Conservation (phyloP, 306 rosid species). For the Vigna mungo region DNA sequence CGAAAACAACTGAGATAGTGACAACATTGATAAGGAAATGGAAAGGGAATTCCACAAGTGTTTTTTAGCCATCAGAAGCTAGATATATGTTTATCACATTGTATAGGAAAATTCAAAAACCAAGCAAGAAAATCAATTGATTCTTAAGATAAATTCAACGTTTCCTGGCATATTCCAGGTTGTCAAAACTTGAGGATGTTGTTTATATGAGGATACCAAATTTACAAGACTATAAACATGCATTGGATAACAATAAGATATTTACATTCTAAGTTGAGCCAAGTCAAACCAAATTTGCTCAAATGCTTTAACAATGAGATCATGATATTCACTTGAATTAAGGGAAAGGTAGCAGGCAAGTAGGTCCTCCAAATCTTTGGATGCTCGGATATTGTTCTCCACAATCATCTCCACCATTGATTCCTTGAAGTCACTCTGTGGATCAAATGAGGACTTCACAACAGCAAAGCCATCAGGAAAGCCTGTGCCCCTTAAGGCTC, state of each 20-base stretch:
- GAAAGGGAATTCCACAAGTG: neutral
- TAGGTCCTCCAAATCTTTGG: conserved; percentile 87
- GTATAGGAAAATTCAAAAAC: conserved; percentile 19
- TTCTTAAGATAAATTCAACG: conserved; percentile 18
- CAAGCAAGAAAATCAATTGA: neutral
- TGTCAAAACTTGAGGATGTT: conserved; percentile 23
- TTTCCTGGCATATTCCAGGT: conserved; percentile 15
- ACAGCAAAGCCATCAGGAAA: conserved; percentile 82
- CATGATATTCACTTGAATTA: conserved; percentile 79
- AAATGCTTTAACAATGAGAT: conserved; percentile 86
- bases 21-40: conserved; percentile 29
- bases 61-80: conserved; percentile 6
- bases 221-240: conserved; percentile 53
- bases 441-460: conserved; percentile 79
- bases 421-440: conserved; percentile 80
- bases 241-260: conserved; percentile 38
- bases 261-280: conserved; percentile 59
- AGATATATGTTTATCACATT: conserved; percentile 24
- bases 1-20: conserved; percentile 10
- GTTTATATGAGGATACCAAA: conserved; percentile 14
- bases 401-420: conserved; percentile 97
- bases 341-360: conserved; percentile 93
- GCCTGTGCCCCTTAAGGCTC: conserved; percentile 49
- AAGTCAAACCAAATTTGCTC: conserved; percentile 90
- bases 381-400: conserved; percentile 72